Evolutionary conservation across 805 yeast genomes (phyloP).

Genomic region (Starmerella floris): DNA sequence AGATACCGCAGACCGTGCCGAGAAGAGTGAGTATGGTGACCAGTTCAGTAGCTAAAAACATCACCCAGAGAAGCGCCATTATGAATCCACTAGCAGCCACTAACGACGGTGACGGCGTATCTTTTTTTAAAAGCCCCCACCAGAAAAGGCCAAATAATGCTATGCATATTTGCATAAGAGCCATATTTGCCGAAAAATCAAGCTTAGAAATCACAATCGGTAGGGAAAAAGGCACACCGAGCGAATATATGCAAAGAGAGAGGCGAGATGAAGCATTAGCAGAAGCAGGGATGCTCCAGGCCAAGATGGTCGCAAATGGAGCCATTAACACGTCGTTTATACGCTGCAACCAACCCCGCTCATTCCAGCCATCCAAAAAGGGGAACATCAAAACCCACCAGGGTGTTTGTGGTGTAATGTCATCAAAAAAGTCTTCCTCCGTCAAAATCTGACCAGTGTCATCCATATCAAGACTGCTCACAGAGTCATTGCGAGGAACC

Average conservation of each 20-base stretch:
- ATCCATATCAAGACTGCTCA: no score
- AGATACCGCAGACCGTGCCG: conserved; percentile 45
- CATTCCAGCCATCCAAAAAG: conserved; percentile 2
- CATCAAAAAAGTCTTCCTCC: no score
- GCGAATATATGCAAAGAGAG: conserved; percentile 6
- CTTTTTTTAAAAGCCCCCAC: conserved; percentile 8
- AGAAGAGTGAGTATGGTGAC: conserved; percentile 50
- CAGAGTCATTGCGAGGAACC: no score
- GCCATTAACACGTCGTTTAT: neutral
- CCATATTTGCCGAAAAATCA: neutral
- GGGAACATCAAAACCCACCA: conserved; percentile 3
- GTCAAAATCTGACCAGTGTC: no score
- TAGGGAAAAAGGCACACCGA: conserved; percentile 7
- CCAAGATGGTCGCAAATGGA: conserved; percentile 6
- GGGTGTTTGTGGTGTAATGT: neutral
- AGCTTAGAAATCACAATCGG: conserved; percentile 7
- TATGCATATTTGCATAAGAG: neutral
- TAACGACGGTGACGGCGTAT: conserved; percentile 8
- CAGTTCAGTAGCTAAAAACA: conserved; percentile 56
- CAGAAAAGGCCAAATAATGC: conserved; percentile 1
- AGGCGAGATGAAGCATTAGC: neutral
- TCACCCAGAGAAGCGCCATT: conserved; percentile 53
- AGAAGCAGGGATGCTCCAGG: conserved; percentile 10
- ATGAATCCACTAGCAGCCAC: conserved; percentile 42
- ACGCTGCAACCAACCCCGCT: conserved; percentile 1